These are phyloP conservation scores for Fistulinella prunicolor DNA, from an alignment of 768 basidiomycete species.

Conservation along the genomic window DNA sequence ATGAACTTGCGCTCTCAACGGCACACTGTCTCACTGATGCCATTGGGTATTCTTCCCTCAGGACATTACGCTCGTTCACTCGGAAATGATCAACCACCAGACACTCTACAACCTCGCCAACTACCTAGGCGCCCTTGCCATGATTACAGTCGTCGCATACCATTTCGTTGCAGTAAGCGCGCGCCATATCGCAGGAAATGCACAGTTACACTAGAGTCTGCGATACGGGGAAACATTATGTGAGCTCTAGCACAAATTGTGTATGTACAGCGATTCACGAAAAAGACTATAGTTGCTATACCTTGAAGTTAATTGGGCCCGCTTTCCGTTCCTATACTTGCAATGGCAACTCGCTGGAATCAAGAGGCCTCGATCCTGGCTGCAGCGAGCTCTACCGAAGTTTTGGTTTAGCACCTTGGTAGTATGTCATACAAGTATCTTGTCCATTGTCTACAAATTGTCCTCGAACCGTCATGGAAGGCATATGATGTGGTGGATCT, in stretches of 20 bases:
- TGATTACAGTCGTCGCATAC: constrained; percentile 85
- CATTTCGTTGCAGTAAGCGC: constrained; percentile 89
- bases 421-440: constrained; percentile 4
- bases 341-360: too few species aligned
- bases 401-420: constrained; percentile 19
- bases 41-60: neutral
- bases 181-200: constrained; percentile 37
- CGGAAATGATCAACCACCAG: constrained; percentile 71
- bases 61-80: constrained; percentile 10
- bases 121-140: constrained; percentile 77
- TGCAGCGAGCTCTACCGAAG: neutral
- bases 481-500: constrained; percentile 12
- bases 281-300: too few species aligned
- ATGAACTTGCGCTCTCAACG: neutral
- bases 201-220: constrained; percentile 5
- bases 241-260: too few species aligned
- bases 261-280: too few species aligned
- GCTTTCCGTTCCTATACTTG: neutral
- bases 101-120: constrained; percentile 84
- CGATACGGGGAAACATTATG: neutral
- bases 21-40: constrained; percentile 1
- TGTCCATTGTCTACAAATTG: constrained; percentile 9
- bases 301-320: too few species aligned
- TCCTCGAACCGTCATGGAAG: constrained; percentile 16
- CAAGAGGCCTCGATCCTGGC: neutral